Evolutionary conservation across 257 asterid species (phyloP).

Genomic region (Schizonepeta tenuifolia): DNA sequence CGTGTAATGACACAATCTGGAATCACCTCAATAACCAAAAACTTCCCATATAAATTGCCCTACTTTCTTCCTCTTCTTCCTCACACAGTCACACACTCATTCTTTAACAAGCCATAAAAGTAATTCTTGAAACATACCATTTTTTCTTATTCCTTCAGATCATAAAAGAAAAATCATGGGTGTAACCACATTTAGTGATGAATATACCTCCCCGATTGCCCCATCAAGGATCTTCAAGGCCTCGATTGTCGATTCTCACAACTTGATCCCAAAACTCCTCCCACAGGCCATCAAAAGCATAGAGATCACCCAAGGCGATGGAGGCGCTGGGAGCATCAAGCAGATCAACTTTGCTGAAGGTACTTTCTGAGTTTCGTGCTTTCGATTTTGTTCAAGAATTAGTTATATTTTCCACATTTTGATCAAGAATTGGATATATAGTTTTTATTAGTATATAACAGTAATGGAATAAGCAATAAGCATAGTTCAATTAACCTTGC

Average conservation of each 20-base stretch:
- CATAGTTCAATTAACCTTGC: not conserved
- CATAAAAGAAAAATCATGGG: constrained; percentile 30
- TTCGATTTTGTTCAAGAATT: not conserved
- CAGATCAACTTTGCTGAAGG: constrained; percentile 53
- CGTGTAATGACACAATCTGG: constrained; percentile 29
- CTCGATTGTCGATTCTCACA: constrained; percentile 47
- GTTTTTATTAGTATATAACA: too few species aligned
- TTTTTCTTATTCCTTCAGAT: not conserved
- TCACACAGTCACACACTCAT: not conserved
- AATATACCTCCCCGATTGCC: constrained; percentile 41
- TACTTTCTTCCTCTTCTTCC: not conserved
- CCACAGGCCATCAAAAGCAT: constrained; percentile 51
- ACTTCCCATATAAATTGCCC: constrained; percentile 24
- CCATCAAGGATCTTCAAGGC: constrained; percentile 56
- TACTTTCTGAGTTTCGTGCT: not conserved
- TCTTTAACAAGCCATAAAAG: not conserved
- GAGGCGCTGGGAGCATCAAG: constrained; percentile 54
- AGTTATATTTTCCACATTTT: too few species aligned
- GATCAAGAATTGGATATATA: not conserved
- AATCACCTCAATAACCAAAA: constrained; percentile 5
- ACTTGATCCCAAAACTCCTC: constrained; percentile 50
- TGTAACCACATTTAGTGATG: constrained; percentile 43
- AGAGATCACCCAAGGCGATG: constrained; percentile 44
- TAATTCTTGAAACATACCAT: not conserved
- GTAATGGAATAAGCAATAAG: not conserved